A percentile compares a stretch with the other conserved stretches of the same genome.
Evolutionary conservation across 129 eudicot species (phyloP).

Genomic region (Lactuca saligna): DNA sequence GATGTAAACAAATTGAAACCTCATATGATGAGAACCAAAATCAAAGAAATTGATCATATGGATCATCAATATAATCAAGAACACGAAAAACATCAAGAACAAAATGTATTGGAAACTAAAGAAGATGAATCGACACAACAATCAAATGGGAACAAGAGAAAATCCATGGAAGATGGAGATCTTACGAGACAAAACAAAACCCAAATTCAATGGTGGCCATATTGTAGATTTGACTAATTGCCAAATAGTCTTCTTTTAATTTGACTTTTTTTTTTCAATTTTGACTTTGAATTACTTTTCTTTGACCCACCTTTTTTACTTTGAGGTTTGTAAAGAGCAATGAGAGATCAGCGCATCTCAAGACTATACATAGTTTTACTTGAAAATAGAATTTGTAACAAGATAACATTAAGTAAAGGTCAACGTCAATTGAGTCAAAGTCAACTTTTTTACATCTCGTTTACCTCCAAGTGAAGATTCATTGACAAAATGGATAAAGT

Average conservation of each 20-base stretch:
- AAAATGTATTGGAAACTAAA: slow-evolving; percentile 8
- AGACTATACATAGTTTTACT: slow-evolving; percentile 27
- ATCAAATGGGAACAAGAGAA: slow-evolving; percentile 57
- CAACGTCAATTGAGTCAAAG: slow-evolving; percentile 20
- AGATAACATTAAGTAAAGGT: slow-evolving; percentile 1
- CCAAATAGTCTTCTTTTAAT: slow-evolving; percentile 17
- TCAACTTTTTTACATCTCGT: slow-evolving; percentile 20
- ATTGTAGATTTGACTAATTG: slow-evolving; percentile 41
- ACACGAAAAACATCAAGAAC: slow-evolving; percentile 8
- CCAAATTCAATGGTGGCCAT: slow-evolving; percentile 60
- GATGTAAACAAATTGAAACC: slow-evolving; percentile 85
- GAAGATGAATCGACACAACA: slow-evolving; percentile 36
- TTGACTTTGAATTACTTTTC: slow-evolving; percentile 25
- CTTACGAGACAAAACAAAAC: slow-evolving; percentile 57
- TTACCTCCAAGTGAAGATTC: slow-evolving; percentile 8
- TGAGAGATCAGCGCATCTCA: slow-evolving; percentile 17
- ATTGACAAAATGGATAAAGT: slow-evolving; percentile 13
- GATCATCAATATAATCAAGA: slow-evolving; percentile 30
- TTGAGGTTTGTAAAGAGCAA: slow-evolving; percentile 28
- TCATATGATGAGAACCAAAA: slow-evolving; percentile 70
- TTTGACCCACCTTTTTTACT: slow-evolving; percentile 23
- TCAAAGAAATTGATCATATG: slow-evolving; percentile 23
- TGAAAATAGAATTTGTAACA: slow-evolving; percentile 18
- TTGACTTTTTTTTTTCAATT: slow-evolving; percentile 17
- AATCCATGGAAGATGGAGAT: slow-evolving; percentile 57